A percentile compares a stretch with the other conserved stretches of the same genome.
phyloP scores from a whole-genome alignment of 164 flowering plant genomes.

The Vitis rotundifolia region DNA sequence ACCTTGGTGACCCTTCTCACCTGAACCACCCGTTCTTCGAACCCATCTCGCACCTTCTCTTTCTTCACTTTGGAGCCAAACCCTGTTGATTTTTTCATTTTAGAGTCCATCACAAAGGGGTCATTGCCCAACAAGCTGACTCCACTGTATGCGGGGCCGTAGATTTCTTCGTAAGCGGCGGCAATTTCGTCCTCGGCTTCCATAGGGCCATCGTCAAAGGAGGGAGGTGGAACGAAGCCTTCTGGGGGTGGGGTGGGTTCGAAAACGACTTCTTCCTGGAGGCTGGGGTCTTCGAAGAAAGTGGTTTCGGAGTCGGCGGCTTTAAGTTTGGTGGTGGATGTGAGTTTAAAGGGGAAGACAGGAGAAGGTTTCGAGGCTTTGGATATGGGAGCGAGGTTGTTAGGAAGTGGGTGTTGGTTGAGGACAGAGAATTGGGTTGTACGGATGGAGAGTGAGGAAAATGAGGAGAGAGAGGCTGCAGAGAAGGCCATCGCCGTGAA shows the following conservation, averaged over 20 bases:
- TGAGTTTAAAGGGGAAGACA: conserved; percentile 5
- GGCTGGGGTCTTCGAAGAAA: conserved; percentile 51
- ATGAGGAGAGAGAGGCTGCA: conserved; percentile 28
- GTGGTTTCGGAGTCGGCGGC: conserved; percentile 51
- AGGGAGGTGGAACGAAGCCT: conserved; percentile 59
- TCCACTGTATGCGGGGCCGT: conserved; percentile 90
- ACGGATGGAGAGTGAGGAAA: conserved; percentile 32
- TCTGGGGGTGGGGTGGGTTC: conserved; percentile 63
- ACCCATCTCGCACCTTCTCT: conserved; percentile 78
- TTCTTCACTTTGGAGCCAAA: conserved; percentile 52
- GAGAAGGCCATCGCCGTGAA: background rate
- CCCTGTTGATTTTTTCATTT: conserved; percentile 52
- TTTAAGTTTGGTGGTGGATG: conserved; percentile 18
- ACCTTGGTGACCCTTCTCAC: conserved; percentile 96
- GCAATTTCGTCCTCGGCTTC: conserved; percentile 85
- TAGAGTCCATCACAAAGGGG: conserved; percentile 70
- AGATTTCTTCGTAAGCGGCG: conserved; percentile 77
- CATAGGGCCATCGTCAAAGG: conserved; percentile 64
- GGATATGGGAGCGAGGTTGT: conserved; percentile 3
- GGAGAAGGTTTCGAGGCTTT: conserved; percentile 11
- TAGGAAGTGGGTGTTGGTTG: background rate
- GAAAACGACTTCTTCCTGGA: conserved; percentile 43
- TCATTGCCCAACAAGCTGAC: conserved; percentile 67
- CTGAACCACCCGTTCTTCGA: conserved; percentile 90
- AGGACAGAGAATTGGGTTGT: conserved; percentile 16